These are phyloP conservation scores for Leccinum griseonigrum DNA, from an alignment of 1,284 basidiomycete genomes.

Conservation along the genomic window DNA sequence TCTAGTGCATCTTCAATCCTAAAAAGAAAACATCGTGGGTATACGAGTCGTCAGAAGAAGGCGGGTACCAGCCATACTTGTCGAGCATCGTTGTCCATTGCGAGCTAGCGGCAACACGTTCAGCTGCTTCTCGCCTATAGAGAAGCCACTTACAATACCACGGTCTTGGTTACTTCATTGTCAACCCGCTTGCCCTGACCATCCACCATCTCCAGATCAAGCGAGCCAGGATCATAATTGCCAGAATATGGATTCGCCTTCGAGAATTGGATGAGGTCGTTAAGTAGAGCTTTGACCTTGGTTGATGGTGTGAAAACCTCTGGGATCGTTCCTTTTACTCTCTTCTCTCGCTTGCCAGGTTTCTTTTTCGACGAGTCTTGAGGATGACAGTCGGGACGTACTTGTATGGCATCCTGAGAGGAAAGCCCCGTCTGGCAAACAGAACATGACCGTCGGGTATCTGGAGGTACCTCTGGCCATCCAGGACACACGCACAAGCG, in stretches of 20 bases:
- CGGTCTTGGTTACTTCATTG: slow-evolving; percentile 75
- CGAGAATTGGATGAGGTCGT: slow-evolving; percentile 76
- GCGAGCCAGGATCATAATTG: slow-evolving; percentile 76
- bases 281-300: slow-evolving; percentile 78
- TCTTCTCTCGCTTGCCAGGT: slow-evolving; percentile 64
- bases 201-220: slow-evolving; percentile 75
- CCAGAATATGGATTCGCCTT: slow-evolving; percentile 75
- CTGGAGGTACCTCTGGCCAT: slow-evolving; percentile 70
- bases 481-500: slow-evolving; percentile 69
- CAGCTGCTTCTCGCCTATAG: slow-evolving; percentile 15
- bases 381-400: slow-evolving; percentile 52
- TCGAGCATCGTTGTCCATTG: slow-evolving; percentile 98
- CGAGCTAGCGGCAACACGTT: slow-evolving; percentile 50
- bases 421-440: slow-evolving; percentile 69
- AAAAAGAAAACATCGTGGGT: slow-evolving; percentile 17
- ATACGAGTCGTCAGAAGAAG: background rate
- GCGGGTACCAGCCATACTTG: slow-evolving; percentile 51
- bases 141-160: slow-evolving; percentile 75
- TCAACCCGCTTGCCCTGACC: slow-evolving; percentile 67
- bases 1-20: slow-evolving; percentile 90
- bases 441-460: slow-evolving; percentile 63
- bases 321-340: slow-evolving; percentile 51
- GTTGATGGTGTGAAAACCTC: slow-evolving; percentile 78
- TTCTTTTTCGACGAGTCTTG: slow-evolving; percentile 60
- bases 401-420: slow-evolving; percentile 72